Evolutionary conservation across 768 basidiomycete genomes (phyloP), one percentile per base, ranked within the genome.

Genomic region (Gloeostereum incarnatum): DNA sequence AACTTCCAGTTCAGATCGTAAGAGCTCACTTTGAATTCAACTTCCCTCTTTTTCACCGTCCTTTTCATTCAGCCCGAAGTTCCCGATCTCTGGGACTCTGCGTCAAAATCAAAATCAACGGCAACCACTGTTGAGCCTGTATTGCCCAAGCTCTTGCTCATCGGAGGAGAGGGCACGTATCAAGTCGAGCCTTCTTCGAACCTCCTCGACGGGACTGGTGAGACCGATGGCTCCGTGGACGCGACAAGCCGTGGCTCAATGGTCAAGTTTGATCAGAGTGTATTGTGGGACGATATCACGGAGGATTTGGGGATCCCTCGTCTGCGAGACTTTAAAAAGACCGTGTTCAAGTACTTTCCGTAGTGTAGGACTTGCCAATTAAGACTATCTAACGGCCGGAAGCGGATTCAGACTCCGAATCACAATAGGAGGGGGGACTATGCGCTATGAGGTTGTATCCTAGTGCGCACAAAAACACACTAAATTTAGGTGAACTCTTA

Each of bases 1-100:
- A 63, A 36, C 46, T 55, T 4, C 66, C 66, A 16, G 63, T 74
- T 20, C 75, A 79, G 57, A 69, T 81, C 38, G 85, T 88, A 50
- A 42, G 81, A 68, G 21, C n/a, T 29, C 35, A 17, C 37, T 42
- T 16, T 41, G 18, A 36, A 39, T 17, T 20, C 42, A 22, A 24
- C 34, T 45, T 30, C 34, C 40, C 33, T 16, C 26, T 31, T 47
- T 31, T 46, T 36, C 31, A n/a, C 32, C 31, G 27, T 39, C 14
- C 39, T 36, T 26, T 18, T 44, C 2, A 29, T 35, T 38, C 44
- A 72, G 70, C 70, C 70, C 3, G 69, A 58, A 44, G 57, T 65
- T 35, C 68, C 68, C 10, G 68, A 71, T 49, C 65, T 63, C 36
- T 67, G 65, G 65, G 55, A 62, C 35, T 65, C 67, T 14, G 26